phyloP scores from a whole-genome alignment of 1,139 yeast species.

The Yamadazyma dushanensis region DNA sequence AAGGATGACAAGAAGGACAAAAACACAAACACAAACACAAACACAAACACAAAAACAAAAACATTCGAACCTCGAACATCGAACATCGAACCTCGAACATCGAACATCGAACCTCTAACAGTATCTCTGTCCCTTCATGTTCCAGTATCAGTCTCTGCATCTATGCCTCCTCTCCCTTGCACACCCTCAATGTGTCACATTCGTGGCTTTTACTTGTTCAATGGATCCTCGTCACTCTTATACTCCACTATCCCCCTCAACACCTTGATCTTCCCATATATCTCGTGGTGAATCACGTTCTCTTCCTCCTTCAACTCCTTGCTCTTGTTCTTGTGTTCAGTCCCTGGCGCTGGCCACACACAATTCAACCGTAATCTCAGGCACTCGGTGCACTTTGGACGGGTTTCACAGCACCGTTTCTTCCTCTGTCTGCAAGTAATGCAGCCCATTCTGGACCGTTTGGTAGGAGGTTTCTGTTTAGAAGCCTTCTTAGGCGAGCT shows the following conservation, averaged over 20 bases:
- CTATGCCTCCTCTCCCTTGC: no score
- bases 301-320: conserved; percentile 50
- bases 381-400: conserved; percentile 47
- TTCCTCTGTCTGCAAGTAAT: conserved; percentile 47
- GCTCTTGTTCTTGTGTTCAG: conserved; percentile 49
- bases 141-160: no score
- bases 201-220: no score
- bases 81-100: no score
- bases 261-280: conserved; percentile 60
- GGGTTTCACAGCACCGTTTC: conserved; percentile 46
- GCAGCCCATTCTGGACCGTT: conserved; percentile 48
- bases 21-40: no score
- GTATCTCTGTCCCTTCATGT: no score
- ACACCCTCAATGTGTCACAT: no score
- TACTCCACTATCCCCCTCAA: conserved; percentile 61
- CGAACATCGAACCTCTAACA: no score
- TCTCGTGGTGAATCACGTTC: conserved; percentile 49
- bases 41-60: no score
- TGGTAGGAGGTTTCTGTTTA: conserved; percentile 21
- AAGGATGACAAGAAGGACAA: no score
- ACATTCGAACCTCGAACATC: no score
- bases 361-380: conserved; percentile 40
- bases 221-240: conserved; percentile 19
- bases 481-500: conserved; percentile 2
- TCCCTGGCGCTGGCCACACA: conserved; percentile 53